A percentile compares a stretch with the other conserved stretches of the same genome.
Conservation (phyloP, 192 early-diverging fungal species). For the Coemansia aciculifera region DNA sequence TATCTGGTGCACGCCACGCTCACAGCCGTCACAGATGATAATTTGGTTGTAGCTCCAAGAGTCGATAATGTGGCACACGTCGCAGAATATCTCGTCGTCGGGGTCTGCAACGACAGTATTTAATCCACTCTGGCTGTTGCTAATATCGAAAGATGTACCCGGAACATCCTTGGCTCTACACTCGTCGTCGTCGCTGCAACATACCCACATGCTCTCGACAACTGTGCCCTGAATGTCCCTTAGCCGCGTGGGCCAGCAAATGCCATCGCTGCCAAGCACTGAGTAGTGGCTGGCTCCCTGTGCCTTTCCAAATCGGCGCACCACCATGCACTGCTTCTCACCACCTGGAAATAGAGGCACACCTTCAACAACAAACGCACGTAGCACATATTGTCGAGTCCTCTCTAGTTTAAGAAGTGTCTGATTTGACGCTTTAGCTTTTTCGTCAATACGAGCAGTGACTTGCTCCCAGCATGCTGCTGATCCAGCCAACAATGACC, state of each 20-base stretch:
- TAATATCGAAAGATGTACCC: background rate
- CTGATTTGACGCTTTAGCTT: background rate
- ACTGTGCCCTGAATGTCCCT: slow-evolving; percentile 31
- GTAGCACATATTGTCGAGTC: slow-evolving; percentile 22
- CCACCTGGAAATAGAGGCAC: background rate
- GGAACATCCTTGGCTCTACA: slow-evolving; percentile 2
- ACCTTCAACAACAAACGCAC: slow-evolving; percentile 32
- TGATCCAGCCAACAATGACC: background rate
- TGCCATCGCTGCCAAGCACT: slow-evolving; percentile 20
- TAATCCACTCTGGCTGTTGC: slow-evolving; percentile 9
- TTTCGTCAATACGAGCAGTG: slow-evolving; percentile 5
- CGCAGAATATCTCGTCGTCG: slow-evolving; percentile 51
- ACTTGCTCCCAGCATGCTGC: slow-evolving; percentile 9
- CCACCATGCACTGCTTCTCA: slow-evolving; percentile 13
- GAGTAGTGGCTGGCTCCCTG: slow-evolving; percentile 27
- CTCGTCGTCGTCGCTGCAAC: slow-evolving; percentile 39
- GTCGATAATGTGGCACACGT: slow-evolving; percentile 19
- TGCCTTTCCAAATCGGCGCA: slow-evolving; percentile 39
- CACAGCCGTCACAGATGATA: slow-evolving; percentile 51
- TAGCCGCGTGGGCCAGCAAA: slow-evolving; percentile 24
- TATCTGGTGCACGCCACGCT: slow-evolving; percentile 49
- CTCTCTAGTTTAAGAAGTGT: slow-evolving; percentile 11
- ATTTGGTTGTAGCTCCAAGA: slow-evolving; percentile 53
- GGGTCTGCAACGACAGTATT: slow-evolving; percentile 51
- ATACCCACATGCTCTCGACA: slow-evolving; percentile 52